These are phyloP conservation scores for Akanthomyces dipterigenus DNA, from an alignment of 2,329 filamentous ascomycete species.

Conservation along the genomic window DNA sequence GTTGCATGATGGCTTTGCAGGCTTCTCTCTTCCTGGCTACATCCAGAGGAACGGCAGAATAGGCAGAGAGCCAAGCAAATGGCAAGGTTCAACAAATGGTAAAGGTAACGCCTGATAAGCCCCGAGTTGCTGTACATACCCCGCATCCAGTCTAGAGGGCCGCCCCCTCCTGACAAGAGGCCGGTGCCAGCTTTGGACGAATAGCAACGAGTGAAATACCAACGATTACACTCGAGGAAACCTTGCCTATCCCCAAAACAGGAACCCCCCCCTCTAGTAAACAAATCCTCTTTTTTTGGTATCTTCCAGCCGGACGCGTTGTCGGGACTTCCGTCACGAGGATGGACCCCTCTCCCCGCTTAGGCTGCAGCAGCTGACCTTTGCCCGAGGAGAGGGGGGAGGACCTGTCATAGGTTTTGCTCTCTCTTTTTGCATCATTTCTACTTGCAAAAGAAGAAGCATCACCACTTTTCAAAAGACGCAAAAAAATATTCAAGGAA, in stretches of 20 bases:
- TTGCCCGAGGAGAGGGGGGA: neutral
- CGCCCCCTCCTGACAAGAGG: neutral
- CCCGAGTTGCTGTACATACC: neutral
- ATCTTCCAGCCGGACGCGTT: neutral
- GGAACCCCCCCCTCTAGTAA: too few relatives aligned
- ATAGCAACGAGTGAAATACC: conserved; percentile 1
- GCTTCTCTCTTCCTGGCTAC: too few relatives aligned
- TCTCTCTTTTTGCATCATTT: neutral
- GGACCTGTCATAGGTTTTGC: too few relatives aligned
- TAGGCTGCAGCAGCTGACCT: conserved; percentile 7
- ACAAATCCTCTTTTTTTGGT: neutral
- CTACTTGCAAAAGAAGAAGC: too few relatives aligned
- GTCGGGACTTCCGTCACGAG: too few relatives aligned
- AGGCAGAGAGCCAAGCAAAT: too few relatives aligned
- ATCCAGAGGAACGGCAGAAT: too few relatives aligned
- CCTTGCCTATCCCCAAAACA: neutral
- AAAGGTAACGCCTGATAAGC: neutral
- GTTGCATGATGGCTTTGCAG: too few relatives aligned
- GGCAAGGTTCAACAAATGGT: too few relatives aligned
- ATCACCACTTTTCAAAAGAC: neutral
- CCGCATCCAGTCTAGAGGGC: neutral
- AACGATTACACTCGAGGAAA: neutral
- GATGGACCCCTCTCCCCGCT: neutral
- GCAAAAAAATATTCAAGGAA: neutral
- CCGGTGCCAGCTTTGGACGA: neutral